Conservation (phyloP, 495 filamentous ascomycete genomes). For the Trichocladium uniseriatum region DNA sequence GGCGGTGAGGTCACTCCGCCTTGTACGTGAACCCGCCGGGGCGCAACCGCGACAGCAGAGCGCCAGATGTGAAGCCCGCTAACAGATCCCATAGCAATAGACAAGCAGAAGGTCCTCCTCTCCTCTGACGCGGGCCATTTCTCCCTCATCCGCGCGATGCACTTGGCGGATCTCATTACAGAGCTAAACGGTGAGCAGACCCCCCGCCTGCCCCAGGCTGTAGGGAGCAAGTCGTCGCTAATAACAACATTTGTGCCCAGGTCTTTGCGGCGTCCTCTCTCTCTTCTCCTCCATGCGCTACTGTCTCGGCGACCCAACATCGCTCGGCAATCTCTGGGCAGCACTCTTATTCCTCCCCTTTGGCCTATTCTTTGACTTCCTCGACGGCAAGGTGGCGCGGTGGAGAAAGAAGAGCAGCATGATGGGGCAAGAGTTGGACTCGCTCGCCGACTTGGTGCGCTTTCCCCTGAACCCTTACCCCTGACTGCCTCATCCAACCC, state of each 20-base stretch:
- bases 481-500: no score
- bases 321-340: slow-evolving; percentile 59
- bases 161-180: slow-evolving; percentile 91
- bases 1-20: slow-evolving; percentile 15
- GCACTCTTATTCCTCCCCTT: slow-evolving; percentile 86
- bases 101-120: slow-evolving; percentile 83
- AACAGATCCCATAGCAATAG: slow-evolving; percentile 43
- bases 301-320: slow-evolving; percentile 63
- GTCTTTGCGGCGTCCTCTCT: slow-evolving; percentile 82
- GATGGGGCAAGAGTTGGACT: slow-evolving; percentile 98
- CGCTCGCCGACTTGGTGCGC: slow-evolving; percentile 85
- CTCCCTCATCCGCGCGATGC: slow-evolving; percentile 63
- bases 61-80: not conserved
- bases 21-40: slow-evolving; percentile 19
- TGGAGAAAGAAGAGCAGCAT: slow-evolving; percentile 93
- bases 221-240: not conserved
- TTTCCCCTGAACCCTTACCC: no score
- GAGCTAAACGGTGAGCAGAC: slow-evolving; percentile 73
- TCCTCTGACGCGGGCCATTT: slow-evolving; percentile 65
- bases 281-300: slow-evolving; percentile 94
- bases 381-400: slow-evolving; percentile 92
- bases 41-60: not conserved
- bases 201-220: not conserved
- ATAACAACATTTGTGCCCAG: slow-evolving; percentile 27
- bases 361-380: slow-evolving; percentile 95